These are phyloP conservation scores for Pulveroboletus sp. DNA, from an alignment of 768 basidiomycete species.

Conservation along the genomic window DNA sequence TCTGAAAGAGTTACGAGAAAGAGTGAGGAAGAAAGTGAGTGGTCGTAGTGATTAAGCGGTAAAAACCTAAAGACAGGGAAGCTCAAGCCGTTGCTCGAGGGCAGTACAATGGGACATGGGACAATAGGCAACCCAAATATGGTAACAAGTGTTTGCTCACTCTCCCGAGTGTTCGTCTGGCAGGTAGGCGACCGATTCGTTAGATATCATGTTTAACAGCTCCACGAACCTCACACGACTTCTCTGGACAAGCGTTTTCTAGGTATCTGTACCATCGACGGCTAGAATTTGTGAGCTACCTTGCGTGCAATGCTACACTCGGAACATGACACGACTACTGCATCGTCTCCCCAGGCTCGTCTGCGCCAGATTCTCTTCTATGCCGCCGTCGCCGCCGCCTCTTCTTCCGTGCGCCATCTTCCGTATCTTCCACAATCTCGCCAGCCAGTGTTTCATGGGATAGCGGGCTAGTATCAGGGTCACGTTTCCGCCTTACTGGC, in stretches of 20 bases:
- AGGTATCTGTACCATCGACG: no score
- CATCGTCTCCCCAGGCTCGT: background rate
- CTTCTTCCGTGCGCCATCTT: slow-evolving; percentile 23
- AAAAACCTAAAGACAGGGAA: background rate
- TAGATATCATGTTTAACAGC: no score
- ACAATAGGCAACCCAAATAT: slow-evolving; percentile 19
- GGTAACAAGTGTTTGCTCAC: slow-evolving; percentile 7
- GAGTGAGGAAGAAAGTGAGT: slow-evolving; percentile 6
- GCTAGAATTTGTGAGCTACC: background rate
- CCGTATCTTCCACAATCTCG: slow-evolving; percentile 7
- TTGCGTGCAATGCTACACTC: background rate
- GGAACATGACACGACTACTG: background rate
- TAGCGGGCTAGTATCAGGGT: slow-evolving; percentile 6
- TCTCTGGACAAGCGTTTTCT: no score
- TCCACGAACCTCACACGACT: no score
- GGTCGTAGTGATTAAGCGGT: slow-evolving; percentile 7
- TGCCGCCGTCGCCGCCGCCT: slow-evolving; percentile 42
- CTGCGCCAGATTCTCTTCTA: slow-evolving; percentile 28
- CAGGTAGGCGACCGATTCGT: no score
- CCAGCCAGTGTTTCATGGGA: slow-evolving; percentile 7
- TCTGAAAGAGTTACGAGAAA: background rate
- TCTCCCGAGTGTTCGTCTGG: no score
- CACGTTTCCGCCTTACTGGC: slow-evolving; percentile 16
- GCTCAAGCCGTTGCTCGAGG: background rate
- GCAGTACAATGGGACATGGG: slow-evolving; percentile 16